Evolutionary conservation across 1,284 basidiomycete species (phyloP), one percentile per base, ranked within the genome.

Genomic region (Malassezia furfur): DNA sequence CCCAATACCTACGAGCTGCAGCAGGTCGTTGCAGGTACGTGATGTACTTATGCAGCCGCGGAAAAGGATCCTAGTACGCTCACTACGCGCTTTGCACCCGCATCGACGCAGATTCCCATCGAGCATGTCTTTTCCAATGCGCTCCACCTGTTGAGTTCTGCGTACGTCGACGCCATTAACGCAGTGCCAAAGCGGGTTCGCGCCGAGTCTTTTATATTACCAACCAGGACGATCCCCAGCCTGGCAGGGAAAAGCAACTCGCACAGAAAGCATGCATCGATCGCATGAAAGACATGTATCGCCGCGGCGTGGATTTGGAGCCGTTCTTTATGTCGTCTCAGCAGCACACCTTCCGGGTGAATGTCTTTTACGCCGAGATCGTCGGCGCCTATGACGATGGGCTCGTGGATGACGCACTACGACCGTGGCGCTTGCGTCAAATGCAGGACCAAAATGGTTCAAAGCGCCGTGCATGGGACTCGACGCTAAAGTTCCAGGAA

Each of bases 191-290:
- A 66, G 85, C 84, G 0, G 88, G 89, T 0, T 84, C 85, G 32
- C 91, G 93, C 70, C 84, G 91, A 9, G 82, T 96, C 1, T 96
- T 96, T 70, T 79, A 91, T 48, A 86, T 98, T 46, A 96, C 93
- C 0, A 86, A 96, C 71, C 84, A 91, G 61, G 93, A 96, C 68
- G 76, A 83, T 51, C 84, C 84, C 12, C 62, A 65, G 51, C 60
- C 64, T 5, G 59, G 61, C 3, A 45, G 17, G 21, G 22, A 32
- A 5, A 55, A 55, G 22, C 21, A 48, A 32, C 30, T 32, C 14
- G 54, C 37, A 12, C 52, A 59, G 25, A 50, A 49, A 12, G 57
- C 52, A 21, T 48, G 52, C 36, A 52, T 61, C 17, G 57, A 51
- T 6, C 31, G 37, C 6, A 59, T 57, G 50, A 49, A 57, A 44